These are phyloP conservation scores for Fusarium irregulare DNA, from an alignment of 2,329 filamentous ascomycete genomes.

Conservation along the genomic window DNA sequence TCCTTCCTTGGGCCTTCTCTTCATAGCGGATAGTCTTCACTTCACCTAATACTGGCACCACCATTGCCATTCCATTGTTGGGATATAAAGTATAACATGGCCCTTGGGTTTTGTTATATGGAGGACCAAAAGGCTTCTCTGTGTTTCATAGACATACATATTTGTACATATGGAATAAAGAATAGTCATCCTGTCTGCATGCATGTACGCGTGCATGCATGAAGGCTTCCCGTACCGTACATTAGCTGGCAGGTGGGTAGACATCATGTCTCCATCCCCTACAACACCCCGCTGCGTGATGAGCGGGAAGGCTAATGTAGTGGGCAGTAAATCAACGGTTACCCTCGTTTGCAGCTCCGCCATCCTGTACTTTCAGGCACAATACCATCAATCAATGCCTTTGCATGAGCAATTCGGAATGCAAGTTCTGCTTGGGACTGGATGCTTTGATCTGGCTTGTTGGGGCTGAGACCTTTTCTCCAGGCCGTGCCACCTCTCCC, in stretches of 20 bases:
- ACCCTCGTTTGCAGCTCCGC: slow-evolving; percentile 36
- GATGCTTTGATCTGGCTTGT: background rate
- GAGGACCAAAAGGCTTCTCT: slow-evolving; percentile 13
- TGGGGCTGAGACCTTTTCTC: slow-evolving; percentile 17
- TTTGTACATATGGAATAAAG: slow-evolving; percentile 40
- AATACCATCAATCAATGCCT: slow-evolving; percentile 1
- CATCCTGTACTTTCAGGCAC: slow-evolving; percentile 2
- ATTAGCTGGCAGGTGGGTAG: slow-evolving; percentile 46
- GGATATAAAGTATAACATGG: slow-evolving; percentile 19
- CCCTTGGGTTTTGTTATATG: slow-evolving; percentile 18
- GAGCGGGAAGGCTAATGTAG: slow-evolving; percentile 51
- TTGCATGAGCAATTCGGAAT: background rate
- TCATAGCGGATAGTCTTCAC: background rate
- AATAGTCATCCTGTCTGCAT: slow-evolving; percentile 39
- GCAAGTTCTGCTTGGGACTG: background rate
- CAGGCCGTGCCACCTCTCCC: slow-evolving; percentile 25
- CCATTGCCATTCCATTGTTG: slow-evolving; percentile 14
- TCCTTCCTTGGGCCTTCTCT: background rate
- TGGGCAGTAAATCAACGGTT: slow-evolving; percentile 37
- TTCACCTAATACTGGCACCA: slow-evolving; percentile 4
- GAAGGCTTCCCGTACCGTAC: slow-evolving; percentile 40
- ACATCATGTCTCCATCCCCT: slow-evolving; percentile 38
- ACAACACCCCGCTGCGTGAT: slow-evolving; percentile 44
- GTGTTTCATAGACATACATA: slow-evolving; percentile 40
- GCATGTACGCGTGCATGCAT: slow-evolving; percentile 41